Conservation (phyloP, 2,329 filamentous ascomycete species). For the Calonectria pseudoreteaudii region DNA sequence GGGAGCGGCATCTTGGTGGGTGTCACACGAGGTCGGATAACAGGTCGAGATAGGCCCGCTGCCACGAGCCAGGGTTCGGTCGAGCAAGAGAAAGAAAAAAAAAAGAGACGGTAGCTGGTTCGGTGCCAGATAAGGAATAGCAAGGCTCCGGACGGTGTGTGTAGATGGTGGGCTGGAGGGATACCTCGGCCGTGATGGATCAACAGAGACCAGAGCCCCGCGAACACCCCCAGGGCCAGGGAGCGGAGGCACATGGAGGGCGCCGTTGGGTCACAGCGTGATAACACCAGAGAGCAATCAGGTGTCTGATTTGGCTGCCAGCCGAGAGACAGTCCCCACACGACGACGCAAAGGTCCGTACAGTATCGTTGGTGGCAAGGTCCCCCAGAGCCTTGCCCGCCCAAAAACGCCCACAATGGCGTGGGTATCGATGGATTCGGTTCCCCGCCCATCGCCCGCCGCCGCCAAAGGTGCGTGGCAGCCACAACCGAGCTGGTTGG, state of each 20-base stretch:
- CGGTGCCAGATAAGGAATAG: constrained; percentile 26
- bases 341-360: constrained; percentile 2
- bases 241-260: constrained; percentile 12
- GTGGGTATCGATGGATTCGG: constrained; percentile 3
- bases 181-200: neutral
- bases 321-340: neutral
- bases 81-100: neutral
- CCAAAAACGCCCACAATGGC: neutral
- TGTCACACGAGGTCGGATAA: constrained; percentile 16
- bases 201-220: neutral
- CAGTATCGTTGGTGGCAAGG: neutral
- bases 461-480: constrained; percentile 10
- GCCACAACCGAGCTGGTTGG: constrained; percentile 28
- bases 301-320: neutral
- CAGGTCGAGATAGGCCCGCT: constrained; percentile 7
- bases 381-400: constrained; percentile 5
- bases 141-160: neutral
- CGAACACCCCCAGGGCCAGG: constrained; percentile 2
- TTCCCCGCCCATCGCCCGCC: neutral
- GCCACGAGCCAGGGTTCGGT: neutral
- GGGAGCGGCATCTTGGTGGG: neutral
- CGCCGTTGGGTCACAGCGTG: constrained; percentile 14
- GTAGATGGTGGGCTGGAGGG: neutral
- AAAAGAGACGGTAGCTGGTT: neutral
- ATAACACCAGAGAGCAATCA: neutral